A percentile compares a stretch with the other conserved stretches of the same genome.
These are phyloP conservation scores for Hymenoscyphus infarciens DNA, from an alignment of 2,329 filamentous ascomycete species.

Conservation along the genomic window DNA sequence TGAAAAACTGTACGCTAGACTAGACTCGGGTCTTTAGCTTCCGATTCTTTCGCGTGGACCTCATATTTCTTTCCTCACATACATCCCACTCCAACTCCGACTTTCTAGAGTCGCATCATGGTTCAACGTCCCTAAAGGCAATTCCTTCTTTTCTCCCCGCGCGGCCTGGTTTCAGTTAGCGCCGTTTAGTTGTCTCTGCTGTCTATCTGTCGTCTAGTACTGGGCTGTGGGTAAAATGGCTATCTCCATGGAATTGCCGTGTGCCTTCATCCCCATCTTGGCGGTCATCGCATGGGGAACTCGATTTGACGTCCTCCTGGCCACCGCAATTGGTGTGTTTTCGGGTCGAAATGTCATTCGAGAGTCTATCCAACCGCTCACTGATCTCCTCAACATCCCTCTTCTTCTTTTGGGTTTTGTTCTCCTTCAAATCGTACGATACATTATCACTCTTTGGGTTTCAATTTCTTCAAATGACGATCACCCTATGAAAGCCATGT, in stretches of 20 bases:
- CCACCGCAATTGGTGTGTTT: neutral
- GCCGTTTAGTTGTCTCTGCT: neutral
- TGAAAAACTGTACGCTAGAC: neutral
- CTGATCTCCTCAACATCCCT: conserved; percentile 17
- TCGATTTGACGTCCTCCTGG: conserved; percentile 7
- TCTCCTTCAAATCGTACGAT: conserved; percentile 24
- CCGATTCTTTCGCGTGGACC: neutral
- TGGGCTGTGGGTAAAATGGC: neutral
- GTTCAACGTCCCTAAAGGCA: neutral
- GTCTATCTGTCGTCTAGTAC: too few relatives aligned
- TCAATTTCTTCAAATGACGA: conserved; percentile 10
- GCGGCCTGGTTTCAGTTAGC: neutral
- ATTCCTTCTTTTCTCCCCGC: neutral
- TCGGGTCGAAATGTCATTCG: neutral
- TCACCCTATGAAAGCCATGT: conserved; percentile 39
- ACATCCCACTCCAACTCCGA: neutral
- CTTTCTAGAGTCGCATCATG: neutral
- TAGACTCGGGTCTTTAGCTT: neutral
- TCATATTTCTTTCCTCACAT: neutral
- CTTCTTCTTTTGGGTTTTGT: conserved; percentile 18
- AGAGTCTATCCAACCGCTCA: conserved; percentile 8
- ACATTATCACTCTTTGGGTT: conserved; percentile 18
- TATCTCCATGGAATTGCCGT: neutral
- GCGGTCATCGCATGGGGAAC: conserved; percentile 3
- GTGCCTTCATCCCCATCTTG: neutral